These are phyloP conservation scores for Picea glauca DNA, from an alignment of 75 land plant species.

Conservation along the genomic window DNA sequence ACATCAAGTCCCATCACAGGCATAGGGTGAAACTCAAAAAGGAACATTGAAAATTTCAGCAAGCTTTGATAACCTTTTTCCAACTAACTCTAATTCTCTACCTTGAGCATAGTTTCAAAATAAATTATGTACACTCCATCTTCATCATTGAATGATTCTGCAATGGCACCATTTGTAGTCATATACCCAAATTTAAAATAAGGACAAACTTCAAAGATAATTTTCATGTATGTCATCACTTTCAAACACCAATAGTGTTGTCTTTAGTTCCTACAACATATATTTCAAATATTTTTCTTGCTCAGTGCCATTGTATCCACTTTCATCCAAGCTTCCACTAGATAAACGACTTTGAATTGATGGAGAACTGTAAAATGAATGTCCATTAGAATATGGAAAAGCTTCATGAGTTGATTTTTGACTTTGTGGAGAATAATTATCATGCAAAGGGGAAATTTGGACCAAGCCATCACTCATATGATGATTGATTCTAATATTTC, in stretches of 20 bases:
- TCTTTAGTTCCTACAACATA: constrained; percentile 49
- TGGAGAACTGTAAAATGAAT: constrained; percentile 16
- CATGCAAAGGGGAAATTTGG: background rate
- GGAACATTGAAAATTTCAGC: no score
- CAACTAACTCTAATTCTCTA: no score
- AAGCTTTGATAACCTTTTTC: no score
- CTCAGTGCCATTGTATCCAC: constrained; percentile 38
- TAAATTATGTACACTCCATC: no score
- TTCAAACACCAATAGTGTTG: constrained; percentile 46
- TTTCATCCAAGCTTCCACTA: constrained; percentile 22
- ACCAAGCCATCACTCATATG: background rate
- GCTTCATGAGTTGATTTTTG: constrained; percentile 33
- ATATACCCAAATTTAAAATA: background rate
- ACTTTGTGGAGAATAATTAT: background rate
- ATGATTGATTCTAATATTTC: background rate
- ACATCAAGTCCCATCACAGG: no score
- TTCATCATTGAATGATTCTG: no score
- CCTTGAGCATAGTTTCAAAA: no score
- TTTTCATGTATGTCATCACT: background rate
- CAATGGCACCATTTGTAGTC: constrained; percentile 17
- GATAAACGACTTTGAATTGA: constrained; percentile 12
- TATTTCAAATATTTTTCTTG: constrained; percentile 28
- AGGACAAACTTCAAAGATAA: no score
- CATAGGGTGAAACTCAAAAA: no score
- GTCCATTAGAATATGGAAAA: constrained; percentile 17